Percentiles rank a stretch among this genome's conserved stretches.
Evolutionary conservation across 1,284 basidiomycete species (phyloP).

Genomic region (Coriolopsis trogii): DNA sequence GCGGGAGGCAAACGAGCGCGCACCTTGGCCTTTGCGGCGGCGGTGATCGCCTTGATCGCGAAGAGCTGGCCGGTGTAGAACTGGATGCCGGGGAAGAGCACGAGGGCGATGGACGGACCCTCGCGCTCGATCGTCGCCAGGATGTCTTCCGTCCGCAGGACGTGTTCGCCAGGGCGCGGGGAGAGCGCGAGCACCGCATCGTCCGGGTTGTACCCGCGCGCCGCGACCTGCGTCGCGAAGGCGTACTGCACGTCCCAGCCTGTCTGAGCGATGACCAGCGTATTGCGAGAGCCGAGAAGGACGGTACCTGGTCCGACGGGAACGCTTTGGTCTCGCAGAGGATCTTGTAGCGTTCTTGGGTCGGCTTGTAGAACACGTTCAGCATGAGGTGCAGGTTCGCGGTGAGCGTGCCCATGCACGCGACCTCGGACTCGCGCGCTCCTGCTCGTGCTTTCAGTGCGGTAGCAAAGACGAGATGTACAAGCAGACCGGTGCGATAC

Average conservation of each 20-base stretch:
- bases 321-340: constrained; percentile 94
- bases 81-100: constrained; percentile 90
- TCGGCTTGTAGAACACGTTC: constrained; percentile 93
- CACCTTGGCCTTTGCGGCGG: constrained; percentile 82
- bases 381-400: constrained; percentile 95
- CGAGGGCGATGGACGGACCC: constrained; percentile 80
- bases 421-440: constrained; percentile 86
- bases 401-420: constrained; percentile 93
- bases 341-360: constrained; percentile 86
- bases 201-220: constrained; percentile 80
- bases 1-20: background rate
- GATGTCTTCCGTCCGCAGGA: constrained; percentile 91
- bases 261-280: constrained; percentile 1
- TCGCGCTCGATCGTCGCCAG: constrained; percentile 75
- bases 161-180: constrained; percentile 84
- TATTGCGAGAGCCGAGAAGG: background rate
- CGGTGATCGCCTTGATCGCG: constrained; percentile 83
- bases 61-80: constrained; percentile 99
- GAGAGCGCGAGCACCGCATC: constrained; percentile 79
- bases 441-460: too few species aligned
- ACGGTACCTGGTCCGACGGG: constrained; percentile 83
- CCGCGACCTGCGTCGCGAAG: constrained; percentile 83
- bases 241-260: constrained; percentile 95
- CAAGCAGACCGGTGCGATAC: constrained; percentile 29
- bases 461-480: too few species aligned